A percentile compares a stretch with the other conserved stretches of the same genome.
phyloP scores from a whole-genome alignment of 2,329 filamentous ascomycete species.

The Cyclaneusma minus region DNA sequence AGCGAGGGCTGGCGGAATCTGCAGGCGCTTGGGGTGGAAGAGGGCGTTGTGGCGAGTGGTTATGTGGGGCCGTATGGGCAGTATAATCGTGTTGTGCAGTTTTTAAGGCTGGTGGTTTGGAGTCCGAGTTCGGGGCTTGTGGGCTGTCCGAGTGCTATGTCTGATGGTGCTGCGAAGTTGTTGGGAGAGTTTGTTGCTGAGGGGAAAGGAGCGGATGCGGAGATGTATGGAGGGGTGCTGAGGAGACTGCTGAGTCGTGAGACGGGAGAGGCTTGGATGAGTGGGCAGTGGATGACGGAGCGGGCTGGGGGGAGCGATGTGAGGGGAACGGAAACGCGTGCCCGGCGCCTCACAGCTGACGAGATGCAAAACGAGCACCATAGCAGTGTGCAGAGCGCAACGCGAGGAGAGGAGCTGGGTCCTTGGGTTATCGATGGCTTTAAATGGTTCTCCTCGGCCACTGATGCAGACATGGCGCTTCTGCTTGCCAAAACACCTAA shows the following conservation, averaged over 20 bases:
- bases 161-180: constrained; percentile 42
- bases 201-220: too few species aligned
- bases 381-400: constrained; percentile 13
- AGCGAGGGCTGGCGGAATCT: constrained; percentile 50
- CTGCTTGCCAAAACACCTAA: constrained; percentile 42
- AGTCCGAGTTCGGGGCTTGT: not conserved
- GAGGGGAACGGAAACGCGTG: constrained; percentile 49
- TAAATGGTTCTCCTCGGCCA: constrained; percentile 58
- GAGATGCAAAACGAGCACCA: too few species aligned
- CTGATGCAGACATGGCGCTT: constrained; percentile 47
- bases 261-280: constrained; percentile 43
- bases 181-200: too few species aligned
- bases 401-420: constrained; percentile 25
- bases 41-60: constrained; percentile 30
- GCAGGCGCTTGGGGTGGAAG: constrained; percentile 39
- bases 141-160: constrained; percentile 49
- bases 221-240: too few species aligned
- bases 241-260: too few species aligned
- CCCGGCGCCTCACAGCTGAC: too few species aligned
- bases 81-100: constrained; percentile 42
- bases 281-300: constrained; percentile 68
- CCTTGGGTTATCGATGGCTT: constrained; percentile 49
- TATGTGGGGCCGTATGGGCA: constrained; percentile 36
- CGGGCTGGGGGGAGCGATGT: constrained; percentile 55
- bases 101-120: constrained; percentile 26